Conservation (phyloP, 2,329 filamentous ascomycete genomes). For the Talaromyces sp. region DNA sequence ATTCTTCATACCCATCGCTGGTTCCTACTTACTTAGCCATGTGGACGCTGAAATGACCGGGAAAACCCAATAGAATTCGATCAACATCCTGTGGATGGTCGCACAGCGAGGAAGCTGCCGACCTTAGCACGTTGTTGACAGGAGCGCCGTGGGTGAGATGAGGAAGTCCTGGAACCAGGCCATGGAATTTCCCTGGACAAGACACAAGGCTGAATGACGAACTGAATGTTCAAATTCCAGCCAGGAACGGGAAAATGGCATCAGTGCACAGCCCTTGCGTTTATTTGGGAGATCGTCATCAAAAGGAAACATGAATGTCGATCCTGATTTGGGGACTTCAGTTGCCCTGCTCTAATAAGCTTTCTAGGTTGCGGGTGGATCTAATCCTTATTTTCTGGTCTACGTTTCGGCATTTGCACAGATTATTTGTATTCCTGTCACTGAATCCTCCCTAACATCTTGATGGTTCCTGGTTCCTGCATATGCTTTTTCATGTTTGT, state of each 20-base stretch:
- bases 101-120: conserved; percentile 5
- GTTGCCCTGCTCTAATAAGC: background rate
- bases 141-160: background rate
- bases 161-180: background rate
- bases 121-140: conserved; percentile 5
- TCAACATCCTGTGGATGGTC: conserved; percentile 1
- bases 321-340: background rate
- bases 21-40: conserved; percentile 18
- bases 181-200: background rate
- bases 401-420: no score
- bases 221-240: background rate
- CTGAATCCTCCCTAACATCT: no score
- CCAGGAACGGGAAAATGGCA: background rate
- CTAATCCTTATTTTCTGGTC: background rate
- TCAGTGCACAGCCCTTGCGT: conserved; percentile 1
- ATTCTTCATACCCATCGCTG: background rate
- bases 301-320: background rate
- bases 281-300: background rate
- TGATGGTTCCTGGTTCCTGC: no score
- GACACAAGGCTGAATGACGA: background rate
- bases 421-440: no score
- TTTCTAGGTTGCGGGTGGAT: background rate
- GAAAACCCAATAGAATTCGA: conserved; percentile 15
- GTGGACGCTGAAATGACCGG: conserved; percentile 22
- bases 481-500: no score